These are phyloP conservation scores for Aquilaria malaccensis DNA, from an alignment of 345 rosid genomes.

Conservation along the genomic window DNA sequence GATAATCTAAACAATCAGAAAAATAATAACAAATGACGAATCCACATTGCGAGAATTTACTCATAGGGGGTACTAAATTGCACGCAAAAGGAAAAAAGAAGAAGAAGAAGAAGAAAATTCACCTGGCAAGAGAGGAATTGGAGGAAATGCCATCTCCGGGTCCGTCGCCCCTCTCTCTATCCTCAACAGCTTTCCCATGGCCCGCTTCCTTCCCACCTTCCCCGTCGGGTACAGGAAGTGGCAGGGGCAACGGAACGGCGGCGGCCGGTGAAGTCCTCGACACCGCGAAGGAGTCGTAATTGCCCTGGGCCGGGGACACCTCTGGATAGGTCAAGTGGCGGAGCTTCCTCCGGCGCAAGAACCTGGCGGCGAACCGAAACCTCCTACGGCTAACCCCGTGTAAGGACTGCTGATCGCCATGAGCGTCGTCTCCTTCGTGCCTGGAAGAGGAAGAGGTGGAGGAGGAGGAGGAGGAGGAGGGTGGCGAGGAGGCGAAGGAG, in stretches of 20 bases:
- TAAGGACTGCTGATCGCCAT: not conserved
- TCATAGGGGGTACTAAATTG: not conserved
- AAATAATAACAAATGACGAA: not conserved
- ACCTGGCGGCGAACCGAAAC: slow-evolving; percentile 27
- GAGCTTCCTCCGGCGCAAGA: slow-evolving; percentile 51
- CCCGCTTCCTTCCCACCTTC: slow-evolving; percentile 29
- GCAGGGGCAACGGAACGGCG: slow-evolving; percentile 59
- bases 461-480: slow-evolving; percentile 24
- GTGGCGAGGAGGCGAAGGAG: slow-evolving; percentile 40
- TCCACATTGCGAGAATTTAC: not conserved
- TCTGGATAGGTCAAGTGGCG: slow-evolving; percentile 50
- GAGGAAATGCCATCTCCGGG: slow-evolving; percentile 28
- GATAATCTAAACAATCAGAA: not conserved
- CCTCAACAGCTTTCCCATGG: slow-evolving; percentile 25
- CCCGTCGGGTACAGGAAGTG: slow-evolving; percentile 40
- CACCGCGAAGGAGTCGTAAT: slow-evolving; percentile 10
- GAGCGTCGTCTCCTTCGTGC: not conserved
- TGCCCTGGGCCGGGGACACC: slow-evolving; percentile 25
- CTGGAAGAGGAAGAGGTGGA: slow-evolving; percentile 22
- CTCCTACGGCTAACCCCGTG: slow-evolving; percentile 5
- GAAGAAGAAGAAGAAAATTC: not conserved
- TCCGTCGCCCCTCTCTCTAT: slow-evolving; percentile 27
- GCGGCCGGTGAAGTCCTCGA: slow-evolving; percentile 20
- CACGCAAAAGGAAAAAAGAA: not conserved
- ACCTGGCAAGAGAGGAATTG: slow-evolving; percentile 40